Percentiles rank a stretch among this genome's conserved stretches.
phyloP scores from a whole-genome alignment of 768 basidiomycete genomes.

The Myochromella boudieri region DNA sequence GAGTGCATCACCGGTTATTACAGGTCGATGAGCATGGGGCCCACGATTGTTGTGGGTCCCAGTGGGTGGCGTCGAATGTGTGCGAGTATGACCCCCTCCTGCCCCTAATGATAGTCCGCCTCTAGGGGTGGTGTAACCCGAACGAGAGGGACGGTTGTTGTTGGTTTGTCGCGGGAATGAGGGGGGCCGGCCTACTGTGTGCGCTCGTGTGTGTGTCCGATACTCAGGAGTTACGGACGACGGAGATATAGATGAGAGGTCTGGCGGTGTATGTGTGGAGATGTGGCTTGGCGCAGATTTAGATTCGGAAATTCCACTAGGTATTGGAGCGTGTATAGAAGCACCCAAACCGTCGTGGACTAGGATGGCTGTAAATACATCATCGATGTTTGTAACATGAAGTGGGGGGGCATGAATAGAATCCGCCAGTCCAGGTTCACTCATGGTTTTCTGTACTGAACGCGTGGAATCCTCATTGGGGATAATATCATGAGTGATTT shows the following conservation, averaged over 20 bases:
- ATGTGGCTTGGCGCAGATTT: slow-evolving; percentile 39
- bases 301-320: slow-evolving; percentile 30
- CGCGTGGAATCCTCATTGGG: too few species aligned
- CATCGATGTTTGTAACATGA: slow-evolving; percentile 11
- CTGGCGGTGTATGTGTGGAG: slow-evolving; percentile 29
- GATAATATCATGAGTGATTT: too few species aligned
- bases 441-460: slow-evolving; percentile 2
- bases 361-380: slow-evolving; percentile 10
- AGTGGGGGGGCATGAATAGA: slow-evolving; percentile 18
- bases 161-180: slow-evolving; percentile 28
- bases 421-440: slow-evolving; percentile 20
- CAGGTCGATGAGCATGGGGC: slow-evolving; percentile 55
- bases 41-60: slow-evolving; percentile 36
- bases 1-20: slow-evolving; percentile 72
- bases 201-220: slow-evolving; percentile 52
- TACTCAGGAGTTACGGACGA: slow-evolving; percentile 26
- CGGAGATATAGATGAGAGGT: too few species aligned
- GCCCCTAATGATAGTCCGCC: slow-evolving; percentile 27
- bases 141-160: slow-evolving; percentile 35
- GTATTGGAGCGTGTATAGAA: slow-evolving; percentile 58
- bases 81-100: slow-evolving; percentile 50
- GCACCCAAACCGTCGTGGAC: slow-evolving; percentile 36
- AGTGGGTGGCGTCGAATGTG: slow-evolving; percentile 64
- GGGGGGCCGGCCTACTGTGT: slow-evolving; percentile 50
- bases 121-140: slow-evolving; percentile 45